Percentiles rank a stretch among this genome's conserved stretches.
Evolutionary conservation across 805 yeast species (phyloP).

Genomic region (Yarrowia sp.): DNA sequence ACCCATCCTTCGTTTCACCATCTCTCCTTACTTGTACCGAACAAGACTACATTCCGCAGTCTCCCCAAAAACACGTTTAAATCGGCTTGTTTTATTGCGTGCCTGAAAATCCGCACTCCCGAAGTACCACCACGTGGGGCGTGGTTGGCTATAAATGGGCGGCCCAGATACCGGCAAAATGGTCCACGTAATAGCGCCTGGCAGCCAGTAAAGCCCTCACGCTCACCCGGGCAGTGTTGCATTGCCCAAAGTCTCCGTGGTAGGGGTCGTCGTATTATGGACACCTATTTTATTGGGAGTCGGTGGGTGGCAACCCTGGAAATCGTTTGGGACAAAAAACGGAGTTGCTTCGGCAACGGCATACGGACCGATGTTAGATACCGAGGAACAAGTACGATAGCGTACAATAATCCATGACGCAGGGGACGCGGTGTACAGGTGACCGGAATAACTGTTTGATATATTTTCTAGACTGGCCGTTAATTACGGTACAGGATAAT

Average conservation of each 20-base stretch:
- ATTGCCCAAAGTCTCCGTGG: not conserved
- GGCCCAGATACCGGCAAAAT: not conserved
- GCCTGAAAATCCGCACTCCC: conserved; percentile 20
- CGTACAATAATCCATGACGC: too few species aligned
- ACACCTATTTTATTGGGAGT: not conserved
- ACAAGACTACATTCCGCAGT: not conserved
- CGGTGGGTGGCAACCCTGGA: not conserved
- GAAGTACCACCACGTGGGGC: conserved; percentile 3
- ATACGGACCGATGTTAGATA: too few species aligned
- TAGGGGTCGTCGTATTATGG: not conserved
- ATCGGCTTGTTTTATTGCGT: not conserved
- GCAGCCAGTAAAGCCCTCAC: not conserved
- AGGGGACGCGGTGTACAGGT: not conserved
- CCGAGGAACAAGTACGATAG: too few species aligned
- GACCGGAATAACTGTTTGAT: not conserved
- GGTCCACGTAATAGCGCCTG: not conserved
- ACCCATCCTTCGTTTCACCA: too few species aligned
- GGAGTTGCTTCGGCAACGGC: conserved; percentile 1
- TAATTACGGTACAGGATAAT: too few species aligned
- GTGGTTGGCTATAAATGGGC: not conserved
- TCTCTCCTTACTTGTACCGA: too few species aligned
- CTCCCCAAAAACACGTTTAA: conserved; percentile 20
- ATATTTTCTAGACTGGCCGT: too few species aligned
- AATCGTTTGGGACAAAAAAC: too few species aligned
- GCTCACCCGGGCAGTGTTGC: conserved; percentile 6